phyloP scores from a whole-genome alignment of 208 protist genomes.

The Trichomonas vaginalis region DNA sequence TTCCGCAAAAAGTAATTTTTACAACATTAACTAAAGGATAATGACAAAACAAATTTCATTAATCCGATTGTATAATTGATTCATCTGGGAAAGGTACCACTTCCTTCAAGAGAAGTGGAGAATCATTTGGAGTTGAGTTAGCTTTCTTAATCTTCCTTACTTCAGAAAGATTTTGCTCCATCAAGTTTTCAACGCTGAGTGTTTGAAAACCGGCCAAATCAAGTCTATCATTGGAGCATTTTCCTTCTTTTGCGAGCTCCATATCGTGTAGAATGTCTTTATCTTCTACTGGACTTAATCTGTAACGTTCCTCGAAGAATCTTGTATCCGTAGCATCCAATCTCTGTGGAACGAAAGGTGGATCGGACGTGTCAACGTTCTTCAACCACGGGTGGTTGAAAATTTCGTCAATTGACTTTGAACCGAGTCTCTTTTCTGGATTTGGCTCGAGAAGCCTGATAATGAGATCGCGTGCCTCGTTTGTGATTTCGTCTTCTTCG shows the following conservation, averaged over 20 bases:
- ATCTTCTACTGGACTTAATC: background rate
- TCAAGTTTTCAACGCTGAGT: background rate
- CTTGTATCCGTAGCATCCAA: background rate
- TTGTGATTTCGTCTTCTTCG: background rate
- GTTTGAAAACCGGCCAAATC: background rate
- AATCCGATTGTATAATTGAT: background rate
- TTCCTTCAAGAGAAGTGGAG: background rate
- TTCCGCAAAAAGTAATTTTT: too few relatives aligned
- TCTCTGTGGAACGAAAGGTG: background rate
- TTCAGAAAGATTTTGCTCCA: background rate
- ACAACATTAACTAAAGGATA: too few relatives aligned
- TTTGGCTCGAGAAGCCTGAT: background rate
- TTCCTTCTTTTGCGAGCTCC: background rate
- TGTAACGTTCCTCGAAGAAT: background rate
- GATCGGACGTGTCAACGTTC: background rate
- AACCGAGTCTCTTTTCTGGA: background rate
- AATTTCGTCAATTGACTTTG: slow-evolving; percentile 11
- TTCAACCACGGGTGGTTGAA: slow-evolving; percentile 7
- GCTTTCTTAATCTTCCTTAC: background rate
- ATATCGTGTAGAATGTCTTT: background rate
- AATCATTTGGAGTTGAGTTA: background rate
- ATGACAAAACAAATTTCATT: background rate
- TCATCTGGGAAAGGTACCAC: background rate
- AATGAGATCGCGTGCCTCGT: background rate
- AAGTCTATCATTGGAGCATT: background rate